Conservation (phyloP, 2,329 filamentous ascomycete genomes). For the Tetracladium maxilliforme region DNA sequence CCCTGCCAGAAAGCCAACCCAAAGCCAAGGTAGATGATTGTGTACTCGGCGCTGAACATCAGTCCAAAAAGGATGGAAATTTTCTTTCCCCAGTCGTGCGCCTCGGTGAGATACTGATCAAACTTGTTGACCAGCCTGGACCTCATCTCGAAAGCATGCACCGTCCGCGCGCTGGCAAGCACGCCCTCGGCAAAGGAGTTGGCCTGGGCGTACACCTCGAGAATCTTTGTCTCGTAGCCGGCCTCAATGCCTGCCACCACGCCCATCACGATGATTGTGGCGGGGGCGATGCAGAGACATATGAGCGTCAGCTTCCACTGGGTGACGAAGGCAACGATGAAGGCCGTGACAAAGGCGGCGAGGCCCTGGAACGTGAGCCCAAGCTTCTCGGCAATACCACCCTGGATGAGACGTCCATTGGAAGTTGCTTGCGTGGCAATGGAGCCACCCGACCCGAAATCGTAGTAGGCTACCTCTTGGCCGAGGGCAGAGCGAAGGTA, state of each 20-base stretch:
- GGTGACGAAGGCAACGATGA: slow-evolving; percentile 34
- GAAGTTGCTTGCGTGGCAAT: slow-evolving; percentile 45
- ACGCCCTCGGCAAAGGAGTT: slow-evolving; percentile 41
- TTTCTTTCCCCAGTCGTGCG: slow-evolving; percentile 26
- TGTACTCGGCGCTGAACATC: slow-evolving; percentile 38
- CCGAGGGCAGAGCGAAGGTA: slow-evolving; percentile 47
- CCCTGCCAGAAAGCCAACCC: slow-evolving; percentile 45
- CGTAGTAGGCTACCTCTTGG: slow-evolving; percentile 51
- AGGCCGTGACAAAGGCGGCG: slow-evolving; percentile 31
- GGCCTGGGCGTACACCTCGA: slow-evolving; percentile 30
- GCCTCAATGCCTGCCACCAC: slow-evolving; percentile 36
- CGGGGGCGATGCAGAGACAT: too few relatives aligned
- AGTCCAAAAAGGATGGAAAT: slow-evolving; percentile 30
- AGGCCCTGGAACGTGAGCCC: slow-evolving; percentile 37
- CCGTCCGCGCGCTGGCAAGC: slow-evolving; percentile 37
- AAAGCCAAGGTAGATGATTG: slow-evolving; percentile 33
- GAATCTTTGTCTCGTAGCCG: slow-evolving; percentile 25
- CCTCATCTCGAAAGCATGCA: slow-evolving; percentile 43
- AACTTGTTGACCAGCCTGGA: slow-evolving; percentile 33
- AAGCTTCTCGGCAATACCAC: slow-evolving; percentile 45
- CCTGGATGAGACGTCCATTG: slow-evolving; percentile 43
- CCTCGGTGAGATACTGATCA: slow-evolving; percentile 30
- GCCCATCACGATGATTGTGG: slow-evolving; percentile 37
- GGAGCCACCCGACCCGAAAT: slow-evolving; percentile 40
- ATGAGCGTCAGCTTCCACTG: slow-evolving; percentile 41